A percentile compares a stretch with the other conserved stretches of the same genome.
Evolutionary conservation across 148 eudicot genomes (phyloP).

Genomic region (Nyssa sinensis): DNA sequence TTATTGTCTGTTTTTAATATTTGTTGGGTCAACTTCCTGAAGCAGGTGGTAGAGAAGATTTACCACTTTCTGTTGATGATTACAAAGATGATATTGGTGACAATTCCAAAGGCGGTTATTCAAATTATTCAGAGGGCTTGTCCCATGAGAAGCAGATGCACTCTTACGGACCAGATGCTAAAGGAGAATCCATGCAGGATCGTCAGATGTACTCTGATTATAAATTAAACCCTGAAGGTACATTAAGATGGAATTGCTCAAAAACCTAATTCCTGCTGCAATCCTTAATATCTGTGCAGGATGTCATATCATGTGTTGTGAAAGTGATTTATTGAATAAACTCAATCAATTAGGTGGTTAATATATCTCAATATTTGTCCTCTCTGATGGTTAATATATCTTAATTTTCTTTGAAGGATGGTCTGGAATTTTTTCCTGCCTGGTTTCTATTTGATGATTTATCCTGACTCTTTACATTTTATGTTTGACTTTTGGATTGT

Average conservation of each 20-base stretch:
- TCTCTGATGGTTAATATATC: background rate
- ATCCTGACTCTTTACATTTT: background rate
- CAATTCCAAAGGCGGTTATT: slow-evolving; percentile 32
- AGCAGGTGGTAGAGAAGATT: slow-evolving; percentile 74
- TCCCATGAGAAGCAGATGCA: slow-evolving; percentile 40
- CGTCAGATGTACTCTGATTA: slow-evolving; percentile 31
- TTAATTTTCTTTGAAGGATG: background rate
- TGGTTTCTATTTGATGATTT: slow-evolving; percentile 5
- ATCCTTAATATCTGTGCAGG: background rate
- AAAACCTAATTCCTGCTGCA: slow-evolving; percentile 6
- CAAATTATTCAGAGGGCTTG: slow-evolving; percentile 25
- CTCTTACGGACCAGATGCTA: slow-evolving; percentile 32
- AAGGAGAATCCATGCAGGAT: slow-evolving; percentile 31
- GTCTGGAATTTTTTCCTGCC: background rate
- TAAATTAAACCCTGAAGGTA: slow-evolving; percentile 47
- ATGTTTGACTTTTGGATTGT: background rate
- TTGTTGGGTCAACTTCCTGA: slow-evolving; percentile 17
- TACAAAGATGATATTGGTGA: slow-evolving; percentile 37
- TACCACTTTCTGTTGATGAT: slow-evolving; percentile 46
- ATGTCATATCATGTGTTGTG: background rate
- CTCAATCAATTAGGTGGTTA: background rate
- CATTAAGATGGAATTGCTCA: background rate
- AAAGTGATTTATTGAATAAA: background rate
- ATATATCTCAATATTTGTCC: background rate
- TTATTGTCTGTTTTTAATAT: slow-evolving; percentile 13